phyloP scores from a whole-genome alignment of 306 rosid species.

The Acmispon strigosus region DNA sequence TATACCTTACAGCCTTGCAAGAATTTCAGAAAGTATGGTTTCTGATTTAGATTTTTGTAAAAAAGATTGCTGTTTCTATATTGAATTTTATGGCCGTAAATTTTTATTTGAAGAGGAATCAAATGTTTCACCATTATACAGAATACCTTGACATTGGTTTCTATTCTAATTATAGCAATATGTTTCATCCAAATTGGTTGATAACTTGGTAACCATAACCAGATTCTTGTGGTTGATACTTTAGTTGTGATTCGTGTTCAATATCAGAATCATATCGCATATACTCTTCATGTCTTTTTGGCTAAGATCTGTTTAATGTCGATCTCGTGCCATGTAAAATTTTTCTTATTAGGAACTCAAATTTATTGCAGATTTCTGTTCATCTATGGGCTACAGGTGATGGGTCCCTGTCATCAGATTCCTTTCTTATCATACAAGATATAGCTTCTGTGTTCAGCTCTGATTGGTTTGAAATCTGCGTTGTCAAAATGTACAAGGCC shows the following conservation, averaged over 20 bases:
- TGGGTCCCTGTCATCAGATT: constrained; percentile 51
- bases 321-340: not conserved
- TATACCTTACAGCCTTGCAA: not conserved
- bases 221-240: not conserved
- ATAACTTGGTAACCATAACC: not conserved
- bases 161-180: not conserved
- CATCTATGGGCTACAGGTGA: constrained; percentile 87
- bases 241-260: not conserved
- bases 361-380: constrained; percentile 65
- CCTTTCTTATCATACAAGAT: constrained; percentile 65
- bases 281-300: not conserved
- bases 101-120: constrained; percentile 9
- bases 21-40: not conserved
- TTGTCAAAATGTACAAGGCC: constrained; percentile 66
- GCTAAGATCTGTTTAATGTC: not conserved
- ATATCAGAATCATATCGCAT: not conserved
- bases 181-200: constrained; percentile 5
- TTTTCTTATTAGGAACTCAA: constrained; percentile 16
- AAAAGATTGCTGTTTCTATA: not conserved
- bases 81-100: not conserved
- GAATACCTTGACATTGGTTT: not conserved
- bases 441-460: constrained; percentile 52
- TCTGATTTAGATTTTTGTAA: not conserved
- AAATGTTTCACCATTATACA: not conserved
- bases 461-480: constrained; percentile 65